Percentiles rank a stretch among this genome's conserved stretches.
Evolutionary conservation across 106 monocot genomes (phyloP).

Genomic region (Cymbidium sinense): DNA sequence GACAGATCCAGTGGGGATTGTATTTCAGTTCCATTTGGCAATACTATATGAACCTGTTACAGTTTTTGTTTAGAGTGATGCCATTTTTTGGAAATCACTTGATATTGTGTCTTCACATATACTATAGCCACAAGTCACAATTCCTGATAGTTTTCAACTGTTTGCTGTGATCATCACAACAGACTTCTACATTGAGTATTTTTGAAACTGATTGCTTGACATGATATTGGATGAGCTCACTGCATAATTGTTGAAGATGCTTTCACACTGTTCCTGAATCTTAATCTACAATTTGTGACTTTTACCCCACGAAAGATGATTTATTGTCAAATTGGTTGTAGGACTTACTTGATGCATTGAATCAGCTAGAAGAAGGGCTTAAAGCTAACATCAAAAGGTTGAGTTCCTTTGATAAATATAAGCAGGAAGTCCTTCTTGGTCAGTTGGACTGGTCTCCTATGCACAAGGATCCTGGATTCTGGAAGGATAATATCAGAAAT

Average conservation of each 20-base stretch:
- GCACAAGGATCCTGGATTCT: constrained; percentile 95
- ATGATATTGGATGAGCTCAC: not conserved
- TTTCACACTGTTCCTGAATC: not conserved
- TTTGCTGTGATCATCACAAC: not conserved
- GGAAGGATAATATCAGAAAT: constrained; percentile 92
- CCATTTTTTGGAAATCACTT: not conserved
- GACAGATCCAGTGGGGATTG: not conserved
- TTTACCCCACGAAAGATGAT: not conserved
- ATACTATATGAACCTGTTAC: not conserved
- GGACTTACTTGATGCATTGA: constrained; percentile 89
- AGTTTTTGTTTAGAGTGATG: not conserved
- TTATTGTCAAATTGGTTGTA: constrained; percentile 16
- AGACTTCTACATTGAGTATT: not conserved
- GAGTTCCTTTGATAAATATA: constrained; percentile 98
- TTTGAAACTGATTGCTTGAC: not conserved
- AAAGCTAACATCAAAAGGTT: constrained; percentile 73
- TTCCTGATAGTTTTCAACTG: too few relatives aligned
- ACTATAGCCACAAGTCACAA: too few relatives aligned
- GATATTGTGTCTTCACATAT: too few relatives aligned
- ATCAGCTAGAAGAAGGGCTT: constrained; percentile 75
- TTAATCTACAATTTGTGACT: not conserved
- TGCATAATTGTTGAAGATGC: not conserved
- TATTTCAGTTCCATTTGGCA: not conserved
- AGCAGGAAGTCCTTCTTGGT: constrained; percentile 94
- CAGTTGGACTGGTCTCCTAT: constrained; percentile 97